Percentiles rank a stretch among this genome's conserved stretches.
Conservation (phyloP, 2,329 filamentous ascomycete species). For the Apiospora hydei region DNA sequence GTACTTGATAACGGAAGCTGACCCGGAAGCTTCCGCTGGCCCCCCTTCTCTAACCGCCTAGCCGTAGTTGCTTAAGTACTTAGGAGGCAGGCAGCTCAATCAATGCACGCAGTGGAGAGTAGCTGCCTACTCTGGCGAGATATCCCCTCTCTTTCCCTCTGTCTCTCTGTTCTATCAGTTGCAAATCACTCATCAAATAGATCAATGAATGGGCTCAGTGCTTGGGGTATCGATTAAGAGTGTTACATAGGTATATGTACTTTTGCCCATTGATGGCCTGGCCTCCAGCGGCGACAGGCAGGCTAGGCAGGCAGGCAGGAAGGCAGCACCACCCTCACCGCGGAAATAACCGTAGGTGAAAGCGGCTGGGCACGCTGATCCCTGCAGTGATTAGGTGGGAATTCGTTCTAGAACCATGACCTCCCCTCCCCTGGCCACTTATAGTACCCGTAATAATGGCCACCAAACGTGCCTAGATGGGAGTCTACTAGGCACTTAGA, state of each 20-base stretch:
- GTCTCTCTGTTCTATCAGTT: not conserved
- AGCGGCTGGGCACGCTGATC: constrained; percentile 7
- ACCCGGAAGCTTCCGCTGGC: constrained; percentile 7
- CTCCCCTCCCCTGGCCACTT: constrained; percentile 14
- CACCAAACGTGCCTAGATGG: constrained; percentile 13
- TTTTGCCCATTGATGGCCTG: not conserved
- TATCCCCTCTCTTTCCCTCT: not conserved
- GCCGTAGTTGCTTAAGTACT: not conserved
- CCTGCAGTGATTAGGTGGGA: constrained; percentile 13
- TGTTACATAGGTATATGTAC: too few species aligned
- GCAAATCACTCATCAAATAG: not conserved
- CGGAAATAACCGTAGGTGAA: constrained; percentile 19
- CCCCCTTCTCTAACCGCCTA: constrained; percentile 1
- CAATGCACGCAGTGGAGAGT: not conserved
- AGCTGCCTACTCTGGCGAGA: not conserved
- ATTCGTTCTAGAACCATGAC: constrained; percentile 7
- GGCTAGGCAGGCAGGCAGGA: too few species aligned
- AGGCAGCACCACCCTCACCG: not conserved
- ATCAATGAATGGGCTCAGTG: not conserved
- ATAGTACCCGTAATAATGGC: constrained; percentile 20
- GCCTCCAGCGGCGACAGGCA: not conserved
- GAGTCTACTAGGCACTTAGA: not conserved
- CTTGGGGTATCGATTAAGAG: not conserved
- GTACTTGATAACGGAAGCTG: constrained; percentile 16
- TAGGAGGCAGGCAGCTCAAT: not conserved